Evolutionary conservation across 1,284 basidiomycete species (phyloP).

Genomic region (Termitomyces sp.): DNA sequence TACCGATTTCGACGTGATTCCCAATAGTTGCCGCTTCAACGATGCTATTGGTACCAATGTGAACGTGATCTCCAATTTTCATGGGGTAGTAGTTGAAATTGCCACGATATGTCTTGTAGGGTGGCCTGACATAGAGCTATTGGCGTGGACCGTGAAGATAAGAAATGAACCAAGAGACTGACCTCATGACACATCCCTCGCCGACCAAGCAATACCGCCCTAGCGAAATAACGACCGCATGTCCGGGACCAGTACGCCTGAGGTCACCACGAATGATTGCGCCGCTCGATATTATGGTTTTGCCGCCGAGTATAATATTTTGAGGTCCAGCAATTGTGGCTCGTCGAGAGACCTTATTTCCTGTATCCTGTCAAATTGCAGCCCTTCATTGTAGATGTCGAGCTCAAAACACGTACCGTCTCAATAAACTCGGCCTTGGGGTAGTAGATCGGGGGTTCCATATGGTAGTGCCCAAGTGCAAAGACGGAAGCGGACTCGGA

Average conservation of each 20-base stretch:
- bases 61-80: conserved; percentile 93
- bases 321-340: conserved; percentile 93
- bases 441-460: conserved; percentile 72
- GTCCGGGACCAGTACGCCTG: conserved; percentile 76
- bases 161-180: conserved; percentile 7
- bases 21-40: conserved; percentile 95
- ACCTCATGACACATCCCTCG: conserved; percentile 88
- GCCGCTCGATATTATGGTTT: conserved; percentile 89
- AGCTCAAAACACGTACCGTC: conserved; percentile 46
- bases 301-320: conserved; percentile 96
- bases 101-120: conserved; percentile 86
- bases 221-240: conserved; percentile 88
- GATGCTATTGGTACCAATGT: conserved; percentile 83
- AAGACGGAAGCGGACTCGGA: conserved; percentile 2
- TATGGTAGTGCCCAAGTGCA: conserved; percentile 18
- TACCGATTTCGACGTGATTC: conserved; percentile 91
- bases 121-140: conserved; percentile 46
- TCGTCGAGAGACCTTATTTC: conserved; percentile 90
- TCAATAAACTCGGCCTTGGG: conserved; percentile 77
- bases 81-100: conserved; percentile 98
- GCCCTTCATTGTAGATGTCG: background rate
- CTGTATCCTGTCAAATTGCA: conserved; percentile 53
- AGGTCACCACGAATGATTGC: conserved; percentile 90
- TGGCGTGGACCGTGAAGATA: background rate
- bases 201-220: conserved; percentile 92